phyloP scores from a whole-genome alignment of 306 rosid species.

The Vigna radiata region DNA sequence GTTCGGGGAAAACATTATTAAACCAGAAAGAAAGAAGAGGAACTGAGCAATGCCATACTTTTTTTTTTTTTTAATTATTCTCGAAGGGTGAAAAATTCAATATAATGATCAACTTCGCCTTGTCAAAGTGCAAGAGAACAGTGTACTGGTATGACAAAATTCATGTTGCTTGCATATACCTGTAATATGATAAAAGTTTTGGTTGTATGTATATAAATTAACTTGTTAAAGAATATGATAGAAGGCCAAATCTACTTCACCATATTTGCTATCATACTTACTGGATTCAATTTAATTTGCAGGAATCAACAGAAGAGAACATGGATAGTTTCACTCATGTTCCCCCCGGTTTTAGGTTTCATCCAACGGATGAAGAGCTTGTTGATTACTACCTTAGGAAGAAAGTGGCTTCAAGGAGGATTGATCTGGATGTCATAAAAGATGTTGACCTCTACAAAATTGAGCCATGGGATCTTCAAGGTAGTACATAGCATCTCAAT shows the following conservation, averaged over 20 bases:
- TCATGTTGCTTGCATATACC: background rate
- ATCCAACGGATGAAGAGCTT: constrained; percentile 96
- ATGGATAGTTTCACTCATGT: constrained; percentile 74
- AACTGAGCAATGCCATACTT: background rate
- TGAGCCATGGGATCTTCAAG: constrained; percentile 99
- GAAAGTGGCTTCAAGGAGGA: constrained; percentile 72
- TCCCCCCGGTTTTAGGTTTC: constrained; percentile 97
- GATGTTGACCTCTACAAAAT: constrained; percentile 94
- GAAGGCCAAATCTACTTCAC: background rate
- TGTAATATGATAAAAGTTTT: background rate
- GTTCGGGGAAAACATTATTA: constrained; percentile 15
- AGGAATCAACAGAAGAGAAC: constrained; percentile 49
- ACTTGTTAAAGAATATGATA: constrained; percentile 4
- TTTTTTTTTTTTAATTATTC: background rate
- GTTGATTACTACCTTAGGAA: constrained; percentile 93
- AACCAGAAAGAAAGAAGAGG: background rate
- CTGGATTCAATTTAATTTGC: constrained; percentile 35
- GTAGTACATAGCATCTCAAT: constrained; percentile 40
- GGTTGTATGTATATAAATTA: background rate
- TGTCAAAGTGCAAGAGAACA: constrained; percentile 10
- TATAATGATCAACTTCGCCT: constrained; percentile 3
- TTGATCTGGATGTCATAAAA: constrained; percentile 89
- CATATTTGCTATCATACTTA: constrained; percentile 19
- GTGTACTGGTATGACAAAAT: no score
- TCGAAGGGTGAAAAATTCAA: constrained; percentile 4